Base-by-base conservation (phyloP, 257 asterid species). In the Salvia hispanica region DNA sequence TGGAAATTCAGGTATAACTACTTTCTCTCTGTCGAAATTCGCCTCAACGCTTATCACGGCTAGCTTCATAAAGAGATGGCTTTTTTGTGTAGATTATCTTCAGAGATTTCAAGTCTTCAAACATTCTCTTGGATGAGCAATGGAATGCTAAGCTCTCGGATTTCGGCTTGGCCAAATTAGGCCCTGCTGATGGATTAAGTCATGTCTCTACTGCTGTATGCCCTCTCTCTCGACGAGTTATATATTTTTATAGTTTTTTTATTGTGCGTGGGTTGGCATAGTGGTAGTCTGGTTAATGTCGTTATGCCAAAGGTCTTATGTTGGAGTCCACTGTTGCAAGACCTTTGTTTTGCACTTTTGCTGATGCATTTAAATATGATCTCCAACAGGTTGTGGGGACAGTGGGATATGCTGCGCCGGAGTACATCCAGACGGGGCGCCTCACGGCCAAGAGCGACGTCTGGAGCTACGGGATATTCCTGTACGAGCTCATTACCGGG, bases 371-470 rank as follows among this genome's bases (percentile, higher is more conserved):
- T 3, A 1, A 53, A 66, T 45, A 55, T 39, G 44, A 7, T 39
- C 21, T 54, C 52, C 51, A 62, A 72, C 72, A 92, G 98, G 91
- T 93, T 48, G 99, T 93, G 12, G 97, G 99, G 43, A 93, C 99
- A 2, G 80, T 90, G 3, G 99, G 99, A 42, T 93, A 93, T 71
- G 99, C 99, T 1, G 97, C 97, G 21, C 97, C 95, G 4, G 99
- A 93, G 70, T 93, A 93, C 73, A 82, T 93, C 36, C 95, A 86
- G 50, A 90, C 99, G 0, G 99, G 99, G 10, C 92, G 92, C 33
- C 95, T 93, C 3, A 90, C 97, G 43, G 78, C 82, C 57, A 93
- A 90, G 79, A 90, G 95, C 63, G 97, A 93, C 3, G 90, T 93
- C 4, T 93, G 97, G 99, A 90, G 97, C 65, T 93, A 90, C 64